Conservation (phyloP, 1,284 basidiomycete genomes). For the Mycena sp. region DNA sequence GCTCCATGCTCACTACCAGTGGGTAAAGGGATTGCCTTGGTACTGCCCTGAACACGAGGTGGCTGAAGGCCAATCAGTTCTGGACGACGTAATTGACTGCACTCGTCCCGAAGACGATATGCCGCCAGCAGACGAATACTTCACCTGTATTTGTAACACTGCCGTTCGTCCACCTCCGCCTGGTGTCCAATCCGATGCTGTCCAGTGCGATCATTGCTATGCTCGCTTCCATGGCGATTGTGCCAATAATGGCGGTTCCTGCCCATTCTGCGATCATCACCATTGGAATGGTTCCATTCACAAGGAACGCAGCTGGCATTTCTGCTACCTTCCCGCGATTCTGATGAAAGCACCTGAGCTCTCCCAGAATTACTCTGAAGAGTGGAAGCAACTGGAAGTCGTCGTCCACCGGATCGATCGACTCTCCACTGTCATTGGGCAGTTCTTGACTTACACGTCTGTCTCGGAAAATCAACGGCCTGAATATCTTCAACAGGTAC, state of each 20-base stretch:
- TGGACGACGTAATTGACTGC: conserved; percentile 76
- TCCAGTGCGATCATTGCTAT: conserved; percentile 87
- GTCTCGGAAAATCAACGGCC: conserved; percentile 72
- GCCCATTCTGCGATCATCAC: conserved; percentile 87
- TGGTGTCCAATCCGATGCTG: conserved; percentile 79
- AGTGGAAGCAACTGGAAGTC: conserved; percentile 79
- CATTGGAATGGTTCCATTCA: conserved; percentile 87
- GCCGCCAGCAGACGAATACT: conserved; percentile 80
- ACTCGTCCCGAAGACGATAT: conserved; percentile 79
- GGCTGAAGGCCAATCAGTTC: conserved; percentile 66
- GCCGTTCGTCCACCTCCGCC: conserved; percentile 80
- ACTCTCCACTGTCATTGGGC: conserved; percentile 74
- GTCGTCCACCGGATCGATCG: conserved; percentile 81
- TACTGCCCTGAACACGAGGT: conserved; percentile 70
- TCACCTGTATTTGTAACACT: conserved; percentile 81
- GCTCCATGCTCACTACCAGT: conserved; percentile 69
- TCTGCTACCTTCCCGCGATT: conserved; percentile 76
- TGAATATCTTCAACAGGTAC: conserved; percentile 80
- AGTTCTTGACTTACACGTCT: conserved; percentile 78
- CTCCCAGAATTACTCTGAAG: conserved; percentile 76
- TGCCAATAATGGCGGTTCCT: conserved; percentile 85
- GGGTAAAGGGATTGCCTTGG: conserved; percentile 82
- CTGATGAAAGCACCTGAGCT: conserved; percentile 76
- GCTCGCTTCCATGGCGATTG: conserved; percentile 85
- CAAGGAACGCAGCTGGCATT: conserved; percentile 83